phyloP scores from a whole-genome alignment of 1,284 basidiomycete genomes.

The Tilletiaria anomala region DNA sequence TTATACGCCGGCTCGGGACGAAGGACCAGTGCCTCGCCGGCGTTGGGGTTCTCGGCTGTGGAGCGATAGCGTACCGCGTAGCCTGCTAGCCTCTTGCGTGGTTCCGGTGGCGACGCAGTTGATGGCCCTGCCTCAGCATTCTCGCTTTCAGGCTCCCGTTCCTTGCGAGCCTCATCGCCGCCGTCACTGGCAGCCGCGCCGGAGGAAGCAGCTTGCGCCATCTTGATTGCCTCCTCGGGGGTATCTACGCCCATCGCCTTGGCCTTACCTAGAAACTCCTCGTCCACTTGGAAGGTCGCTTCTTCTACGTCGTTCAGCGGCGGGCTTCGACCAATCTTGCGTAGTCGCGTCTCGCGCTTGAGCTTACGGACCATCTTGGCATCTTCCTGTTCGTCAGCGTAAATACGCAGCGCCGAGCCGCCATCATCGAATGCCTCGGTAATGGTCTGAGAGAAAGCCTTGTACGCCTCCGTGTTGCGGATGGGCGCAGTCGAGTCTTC shows the following conservation, averaged over 20 bases:
- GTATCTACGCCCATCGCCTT: not conserved
- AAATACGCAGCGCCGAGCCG: conserved; percentile 51
- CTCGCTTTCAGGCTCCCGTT: no score
- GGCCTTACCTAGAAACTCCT: not conserved
- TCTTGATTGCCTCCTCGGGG: not conserved
- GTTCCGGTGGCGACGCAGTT: conserved; percentile 5
- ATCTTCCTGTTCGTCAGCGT: conserved; percentile 50
- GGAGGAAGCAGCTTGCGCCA: not conserved
- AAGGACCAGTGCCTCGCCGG: conserved; percentile 24
- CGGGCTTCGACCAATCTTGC: conserved; percentile 30
- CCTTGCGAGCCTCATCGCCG: not conserved
- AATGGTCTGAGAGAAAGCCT: conserved; percentile 71
- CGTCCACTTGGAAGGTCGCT: not conserved
- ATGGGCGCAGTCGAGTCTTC: conserved; percentile 44
- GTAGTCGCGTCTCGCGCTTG: conserved; percentile 27
- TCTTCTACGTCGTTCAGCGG: conserved; percentile 29
- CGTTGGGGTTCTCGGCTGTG: conserved; percentile 14
- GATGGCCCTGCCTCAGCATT: no score
- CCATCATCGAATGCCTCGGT: conserved; percentile 88
- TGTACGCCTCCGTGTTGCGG: conserved; percentile 88
- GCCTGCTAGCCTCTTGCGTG: conserved; percentile 17
- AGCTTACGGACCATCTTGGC: conserved; percentile 49
- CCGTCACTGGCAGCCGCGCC: no score
- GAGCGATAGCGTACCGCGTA: conserved; percentile 21
- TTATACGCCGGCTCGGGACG: conserved; percentile 26